phyloP scores from a whole-genome alignment of 257 asterid species.

The Ballota nigra region DNA sequence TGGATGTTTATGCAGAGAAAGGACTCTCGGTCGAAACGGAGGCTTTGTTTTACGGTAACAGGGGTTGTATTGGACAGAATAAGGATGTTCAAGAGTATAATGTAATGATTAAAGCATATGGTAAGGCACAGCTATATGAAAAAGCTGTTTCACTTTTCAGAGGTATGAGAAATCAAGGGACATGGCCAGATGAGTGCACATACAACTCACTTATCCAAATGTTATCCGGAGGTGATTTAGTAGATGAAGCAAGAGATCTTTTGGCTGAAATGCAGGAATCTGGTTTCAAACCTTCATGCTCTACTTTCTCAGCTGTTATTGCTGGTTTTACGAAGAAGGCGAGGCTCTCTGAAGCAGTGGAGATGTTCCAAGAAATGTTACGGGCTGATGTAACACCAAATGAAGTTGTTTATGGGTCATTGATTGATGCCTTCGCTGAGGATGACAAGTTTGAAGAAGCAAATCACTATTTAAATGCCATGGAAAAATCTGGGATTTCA shows the following conservation, averaged over 20 bases:
- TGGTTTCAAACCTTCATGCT: slow-evolving; percentile 62
- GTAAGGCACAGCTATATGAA: slow-evolving; percentile 61
- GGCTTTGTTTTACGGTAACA: slow-evolving; percentile 52
- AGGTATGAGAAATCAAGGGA: slow-evolving; percentile 86
- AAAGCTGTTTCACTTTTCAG: slow-evolving; percentile 69
- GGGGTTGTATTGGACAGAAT: slow-evolving; percentile 43
- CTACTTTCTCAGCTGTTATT: slow-evolving; percentile 68
- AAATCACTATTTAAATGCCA: slow-evolving; percentile 46
- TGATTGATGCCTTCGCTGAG: slow-evolving; percentile 76
- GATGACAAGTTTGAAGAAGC: slow-evolving; percentile 78
- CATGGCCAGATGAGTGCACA: slow-evolving; percentile 93
- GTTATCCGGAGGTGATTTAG: slow-evolving; percentile 64
- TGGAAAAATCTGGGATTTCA: slow-evolving; percentile 65
- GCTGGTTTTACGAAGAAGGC: slow-evolving; percentile 48
- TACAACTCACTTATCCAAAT: slow-evolving; percentile 84
- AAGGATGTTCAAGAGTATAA: slow-evolving; percentile 73
- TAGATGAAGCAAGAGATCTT: slow-evolving; percentile 57
- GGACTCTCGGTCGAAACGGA: slow-evolving; percentile 89
- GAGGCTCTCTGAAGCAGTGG: slow-evolving; percentile 59
- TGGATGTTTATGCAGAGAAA: slow-evolving; percentile 77
- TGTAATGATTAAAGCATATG: slow-evolving; percentile 95
- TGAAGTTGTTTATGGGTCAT: slow-evolving; percentile 70
- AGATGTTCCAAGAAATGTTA: slow-evolving; percentile 62
- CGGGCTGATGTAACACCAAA: slow-evolving; percentile 60
- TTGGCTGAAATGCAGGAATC: slow-evolving; percentile 66